phyloP scores from a whole-genome alignment of 176 grass and related monocot genomes.

The Ensete ventricosum region DNA sequence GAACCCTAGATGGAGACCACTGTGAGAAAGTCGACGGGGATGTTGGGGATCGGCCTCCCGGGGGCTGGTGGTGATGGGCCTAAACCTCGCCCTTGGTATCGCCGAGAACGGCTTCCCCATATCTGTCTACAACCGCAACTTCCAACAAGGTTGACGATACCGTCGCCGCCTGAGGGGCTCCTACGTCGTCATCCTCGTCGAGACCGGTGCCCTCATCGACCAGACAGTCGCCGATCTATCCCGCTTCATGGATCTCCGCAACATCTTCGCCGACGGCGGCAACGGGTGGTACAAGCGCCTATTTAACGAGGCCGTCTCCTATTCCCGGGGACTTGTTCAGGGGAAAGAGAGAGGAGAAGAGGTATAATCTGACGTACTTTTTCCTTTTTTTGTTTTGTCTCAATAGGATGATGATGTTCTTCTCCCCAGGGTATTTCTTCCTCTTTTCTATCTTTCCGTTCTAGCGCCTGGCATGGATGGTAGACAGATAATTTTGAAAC shows the following conservation, averaged over 20 bases:
- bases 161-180: neutral
- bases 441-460: too few relatives aligned
- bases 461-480: too few relatives aligned
- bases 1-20: neutral
- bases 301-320: neutral
- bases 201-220: conserved; percentile 1
- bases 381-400: too few relatives aligned
- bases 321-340: neutral
- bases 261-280: neutral
- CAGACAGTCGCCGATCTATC: neutral
- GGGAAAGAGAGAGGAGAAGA: neutral
- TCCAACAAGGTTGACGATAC: conserved; percentile 1
- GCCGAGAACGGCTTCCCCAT: conserved; percentile 8
- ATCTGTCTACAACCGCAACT: conserved; percentile 3
- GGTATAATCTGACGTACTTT: neutral
- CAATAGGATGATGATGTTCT: too few relatives aligned
- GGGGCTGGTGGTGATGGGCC: conserved; percentile 5
- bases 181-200: neutral
- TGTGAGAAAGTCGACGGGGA: neutral
- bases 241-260: neutral
- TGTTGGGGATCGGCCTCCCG: conserved; percentile 1
- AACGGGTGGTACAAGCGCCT: conserved; percentile 5
- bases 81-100: neutral
- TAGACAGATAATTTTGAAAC: too few relatives aligned
- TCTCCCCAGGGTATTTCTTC: too few relatives aligned